phyloP scores from a whole-genome alignment of 1,139 yeast species.

The Scheffersomyces stambukii region DNA sequence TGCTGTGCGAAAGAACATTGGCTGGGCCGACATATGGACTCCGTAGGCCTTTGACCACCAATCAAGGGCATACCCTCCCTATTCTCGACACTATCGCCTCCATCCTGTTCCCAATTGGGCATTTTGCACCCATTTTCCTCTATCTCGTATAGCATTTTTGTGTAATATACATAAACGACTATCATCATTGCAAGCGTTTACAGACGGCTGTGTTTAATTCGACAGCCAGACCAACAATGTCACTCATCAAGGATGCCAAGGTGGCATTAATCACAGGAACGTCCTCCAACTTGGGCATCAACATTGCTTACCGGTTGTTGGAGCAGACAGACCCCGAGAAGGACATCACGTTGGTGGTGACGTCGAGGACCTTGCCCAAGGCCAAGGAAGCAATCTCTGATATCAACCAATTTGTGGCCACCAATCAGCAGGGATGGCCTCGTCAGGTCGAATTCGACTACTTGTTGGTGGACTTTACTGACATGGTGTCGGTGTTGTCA shows the following conservation, averaged over 20 bases:
- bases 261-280: conserved; percentile 47
- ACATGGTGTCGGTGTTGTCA: conserved; percentile 78
- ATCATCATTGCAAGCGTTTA: too few species aligned
- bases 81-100: too few species aligned
- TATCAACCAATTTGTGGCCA: conserved; percentile 50
- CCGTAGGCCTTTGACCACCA: too few species aligned
- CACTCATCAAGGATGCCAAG: conserved; percentile 18
- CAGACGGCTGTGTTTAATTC: too few species aligned
- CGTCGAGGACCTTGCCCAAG: conserved; percentile 83
- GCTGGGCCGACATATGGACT: conserved; percentile 72
- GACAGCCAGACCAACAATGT: too few species aligned
- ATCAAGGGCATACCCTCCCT: too few species aligned
- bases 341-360: conserved; percentile 73
- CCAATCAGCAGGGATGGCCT: conserved; percentile 34
- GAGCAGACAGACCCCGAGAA: conserved; percentile 50
- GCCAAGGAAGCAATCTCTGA: conserved; percentile 70
- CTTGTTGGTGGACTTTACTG: conserved; percentile 78
- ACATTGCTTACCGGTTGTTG: conserved; percentile 75
- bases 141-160: too few species aligned
- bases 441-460: conserved; percentile 75
- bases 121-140: too few species aligned
- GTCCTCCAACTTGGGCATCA: conserved; percentile 74
- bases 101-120: too few species aligned
- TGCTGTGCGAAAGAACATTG: conserved; percentile 83
- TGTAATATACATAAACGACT: too few species aligned